Conservation (phyloP, 2,329 filamentous ascomycete genomes). For the Paraphoma chrysanthemicola region DNA sequence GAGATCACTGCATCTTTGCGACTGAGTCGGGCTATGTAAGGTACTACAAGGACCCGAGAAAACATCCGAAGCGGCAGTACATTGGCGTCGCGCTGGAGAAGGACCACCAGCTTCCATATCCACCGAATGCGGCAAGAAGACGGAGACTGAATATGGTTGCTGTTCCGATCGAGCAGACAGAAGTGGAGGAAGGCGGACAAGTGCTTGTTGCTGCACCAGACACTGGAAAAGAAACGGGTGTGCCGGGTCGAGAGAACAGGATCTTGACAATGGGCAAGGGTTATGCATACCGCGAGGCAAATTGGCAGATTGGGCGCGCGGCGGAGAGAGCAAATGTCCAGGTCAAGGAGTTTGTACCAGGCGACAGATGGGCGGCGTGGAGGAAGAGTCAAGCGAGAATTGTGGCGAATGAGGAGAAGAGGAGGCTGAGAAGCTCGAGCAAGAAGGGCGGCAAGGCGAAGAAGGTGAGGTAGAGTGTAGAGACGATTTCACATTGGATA, state of each 20-base stretch:
- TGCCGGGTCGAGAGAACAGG: constrained; percentile 40
- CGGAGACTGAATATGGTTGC: constrained; percentile 78
- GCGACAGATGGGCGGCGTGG: constrained; percentile 71
- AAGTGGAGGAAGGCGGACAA: constrained; percentile 20
- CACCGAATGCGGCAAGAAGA: constrained; percentile 74
- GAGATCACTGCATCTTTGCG: constrained; percentile 95
- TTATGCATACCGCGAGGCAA: constrained; percentile 70
- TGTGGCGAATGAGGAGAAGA: constrained; percentile 61
- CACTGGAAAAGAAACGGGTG: constrained; percentile 8
- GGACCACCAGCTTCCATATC: constrained; percentile 78
- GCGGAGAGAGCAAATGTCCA: constrained; percentile 66
- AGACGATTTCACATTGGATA: background rate
- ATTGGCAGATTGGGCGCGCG: constrained; percentile 71
- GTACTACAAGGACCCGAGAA: constrained; percentile 88
- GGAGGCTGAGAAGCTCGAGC: constrained; percentile 57
- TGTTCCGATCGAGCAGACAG: constrained; percentile 43
- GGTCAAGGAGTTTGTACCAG: constrained; percentile 62
- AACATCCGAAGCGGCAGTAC: constrained; percentile 87
- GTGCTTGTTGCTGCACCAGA: constrained; percentile 22
- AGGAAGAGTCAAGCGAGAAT: constrained; percentile 63
- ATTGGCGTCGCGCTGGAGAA: constrained; percentile 92
- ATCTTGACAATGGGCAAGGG: constrained; percentile 53
- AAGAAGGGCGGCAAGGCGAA: constrained; percentile 42
- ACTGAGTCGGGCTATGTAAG: constrained; percentile 88
- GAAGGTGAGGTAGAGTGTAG: constrained; percentile 14